phyloP scores from a whole-genome alignment of 441 rosid species.

The Biscutella auriculata region DNA sequence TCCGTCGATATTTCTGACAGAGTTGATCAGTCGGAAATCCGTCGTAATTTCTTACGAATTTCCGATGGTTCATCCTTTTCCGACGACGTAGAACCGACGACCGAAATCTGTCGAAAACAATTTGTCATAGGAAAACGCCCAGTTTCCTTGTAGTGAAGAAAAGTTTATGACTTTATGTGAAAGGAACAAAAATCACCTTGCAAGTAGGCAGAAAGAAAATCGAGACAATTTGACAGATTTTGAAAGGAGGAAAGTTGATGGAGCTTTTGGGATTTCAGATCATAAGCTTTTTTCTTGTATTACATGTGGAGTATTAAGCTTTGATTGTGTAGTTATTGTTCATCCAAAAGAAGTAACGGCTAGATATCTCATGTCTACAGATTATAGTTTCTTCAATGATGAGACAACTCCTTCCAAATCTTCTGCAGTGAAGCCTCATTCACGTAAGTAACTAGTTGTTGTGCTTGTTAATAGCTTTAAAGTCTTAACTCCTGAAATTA shows the following conservation, averaged over 20 bases:
- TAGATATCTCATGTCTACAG: conserved; percentile 81
- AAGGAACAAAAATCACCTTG: conserved; percentile 30
- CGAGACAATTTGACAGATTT: conserved; percentile 6
- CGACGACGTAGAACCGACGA: no score
- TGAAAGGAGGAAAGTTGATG: conserved; percentile 24
- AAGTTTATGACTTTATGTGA: conserved; percentile 55
- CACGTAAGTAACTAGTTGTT: conserved; percentile 30
- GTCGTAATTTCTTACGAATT: no score
- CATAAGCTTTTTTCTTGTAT: conserved; percentile 90
- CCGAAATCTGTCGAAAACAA: no score
- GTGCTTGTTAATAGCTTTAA: background rate
- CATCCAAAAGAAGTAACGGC: conserved; percentile 83
- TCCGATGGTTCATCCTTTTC: no score
- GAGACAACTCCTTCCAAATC: conserved; percentile 55
- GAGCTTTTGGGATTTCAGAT: conserved; percentile 54
- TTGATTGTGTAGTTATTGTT: conserved; percentile 75
- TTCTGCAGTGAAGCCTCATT: conserved; percentile 11
- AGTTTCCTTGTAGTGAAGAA: no score
- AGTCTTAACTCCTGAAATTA: background rate
- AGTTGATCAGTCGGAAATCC: no score
- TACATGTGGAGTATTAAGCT: conserved; percentile 83
- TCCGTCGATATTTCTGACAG: no score
- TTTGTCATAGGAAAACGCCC: no score
- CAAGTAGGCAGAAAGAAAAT: conserved; percentile 24
- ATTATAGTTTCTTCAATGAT: conserved; percentile 83